Percentiles rank a stretch among this genome's conserved stretches.
Conservation (phyloP, 176 grass and related monocot genomes). For the Carex scoparia region DNA sequence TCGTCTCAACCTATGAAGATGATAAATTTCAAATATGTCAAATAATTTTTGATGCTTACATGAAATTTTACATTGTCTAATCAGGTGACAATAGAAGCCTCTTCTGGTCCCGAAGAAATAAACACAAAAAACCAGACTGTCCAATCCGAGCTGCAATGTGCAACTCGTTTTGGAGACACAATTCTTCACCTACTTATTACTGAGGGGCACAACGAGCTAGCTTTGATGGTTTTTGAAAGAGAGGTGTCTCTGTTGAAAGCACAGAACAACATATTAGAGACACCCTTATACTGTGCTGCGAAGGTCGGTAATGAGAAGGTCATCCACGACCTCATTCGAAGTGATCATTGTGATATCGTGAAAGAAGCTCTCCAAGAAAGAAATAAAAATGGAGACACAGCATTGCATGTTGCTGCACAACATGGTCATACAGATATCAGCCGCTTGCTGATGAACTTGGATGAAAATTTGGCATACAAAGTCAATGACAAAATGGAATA, state of each 20-base stretch:
- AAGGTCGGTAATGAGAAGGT: neutral
- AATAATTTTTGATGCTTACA: too few relatives aligned
- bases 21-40: too few relatives aligned
- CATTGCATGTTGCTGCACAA: neutral
- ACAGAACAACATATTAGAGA: neutral
- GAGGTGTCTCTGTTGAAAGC: neutral
- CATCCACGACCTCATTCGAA: neutral
- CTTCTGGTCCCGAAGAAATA: too few relatives aligned
- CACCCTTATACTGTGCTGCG: neutral
- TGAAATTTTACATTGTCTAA: too few relatives aligned
- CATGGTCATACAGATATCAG: neutral
- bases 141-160: neutral
- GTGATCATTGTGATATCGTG: neutral
- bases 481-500: neutral
- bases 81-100: too few relatives aligned
- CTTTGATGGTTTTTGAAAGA: too few relatives aligned
- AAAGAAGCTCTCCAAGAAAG: neutral
- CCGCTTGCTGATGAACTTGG: neutral
- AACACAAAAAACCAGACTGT: neutral
- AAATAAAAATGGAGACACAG: neutral
- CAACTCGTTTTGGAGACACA: neutral
- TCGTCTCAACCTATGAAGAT: too few relatives aligned
- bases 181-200: too few relatives aligned
- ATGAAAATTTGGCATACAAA: neutral
- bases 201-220: neutral